Base-by-base conservation (phyloP, 345 rosid genomes). In the Bretschneidera sinensis region DNA sequence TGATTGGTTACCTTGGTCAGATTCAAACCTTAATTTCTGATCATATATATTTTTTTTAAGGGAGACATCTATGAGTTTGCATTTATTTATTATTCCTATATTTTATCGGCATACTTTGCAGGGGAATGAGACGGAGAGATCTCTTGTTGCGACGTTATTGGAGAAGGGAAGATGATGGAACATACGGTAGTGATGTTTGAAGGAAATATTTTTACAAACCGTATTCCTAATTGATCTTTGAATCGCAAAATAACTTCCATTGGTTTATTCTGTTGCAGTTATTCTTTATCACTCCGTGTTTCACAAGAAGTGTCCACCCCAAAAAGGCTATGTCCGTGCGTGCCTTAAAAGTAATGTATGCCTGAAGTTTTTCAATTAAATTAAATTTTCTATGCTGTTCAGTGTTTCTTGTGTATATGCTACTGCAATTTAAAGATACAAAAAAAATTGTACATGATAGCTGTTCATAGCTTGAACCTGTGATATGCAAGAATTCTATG, bases 111-210 rank as follows among this genome's bases (percentile, higher is more conserved):
- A 17, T 66, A 51, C 56, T 62, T 68, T 76, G 59, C 68, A 89
- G 96, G 98, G 95, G 95, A 68, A 85, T 89, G 88, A 85, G 77
- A 62, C 68, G 80, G 55, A 78, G 98, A 76, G 98, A 92, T 72
- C 78, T 92, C 60, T 77, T 81, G 66, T 74, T 92, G 77, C 82
- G 85, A 31, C 92, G 96, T 61, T 92, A 87, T 65, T 92, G 98
- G 98, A 85, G 98, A 78, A 83, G 98, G 77, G 98, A 92, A 78
- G 96, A 87, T 69, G 96, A 86, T 64, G 96, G 98, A 58, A 89
- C 95, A 66, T 92, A 92, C 77, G 98, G 98, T 92, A 63, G 67
- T 54, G 19, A 60, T 50, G 14, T 55, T 71, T 24, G 48, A 28
- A 55, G 63, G 23, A 60, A 39, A 48, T n/a, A 59, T 58, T 43